Conservation (phyloP, 1,284 basidiomycete species). For the Pascua sp. region DNA sequence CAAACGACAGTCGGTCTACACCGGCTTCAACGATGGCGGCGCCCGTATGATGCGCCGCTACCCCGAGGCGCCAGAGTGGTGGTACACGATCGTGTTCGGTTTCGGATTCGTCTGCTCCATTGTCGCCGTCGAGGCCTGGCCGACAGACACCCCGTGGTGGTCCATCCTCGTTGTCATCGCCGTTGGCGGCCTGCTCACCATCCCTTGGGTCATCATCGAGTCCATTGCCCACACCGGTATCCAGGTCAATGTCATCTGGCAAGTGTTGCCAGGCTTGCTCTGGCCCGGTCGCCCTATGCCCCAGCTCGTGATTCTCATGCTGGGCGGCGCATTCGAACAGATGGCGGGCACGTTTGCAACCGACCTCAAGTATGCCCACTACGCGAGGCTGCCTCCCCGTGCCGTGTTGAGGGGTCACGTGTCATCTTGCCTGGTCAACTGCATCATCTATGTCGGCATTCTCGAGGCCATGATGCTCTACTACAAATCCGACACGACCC, state of each 20-base stretch:
- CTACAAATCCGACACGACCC: slow-evolving; percentile 2
- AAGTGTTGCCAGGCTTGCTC: slow-evolving; percentile 7
- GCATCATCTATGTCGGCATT: slow-evolving; percentile 8
- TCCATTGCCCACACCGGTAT: slow-evolving; percentile 7
- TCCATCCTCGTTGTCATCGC: slow-evolving; percentile 6
- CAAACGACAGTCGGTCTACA: too few relatives aligned
- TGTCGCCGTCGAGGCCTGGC: neutral
- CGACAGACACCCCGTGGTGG: slow-evolving; percentile 14
- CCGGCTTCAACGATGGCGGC: slow-evolving; percentile 64
- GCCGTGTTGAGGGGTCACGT: slow-evolving; percentile 66
- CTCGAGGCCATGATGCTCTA: slow-evolving; percentile 7
- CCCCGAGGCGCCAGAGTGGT: slow-evolving; percentile 58
- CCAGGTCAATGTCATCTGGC: slow-evolving; percentile 1
- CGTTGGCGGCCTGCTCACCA: slow-evolving; percentile 2
- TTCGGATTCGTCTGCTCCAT: slow-evolving; percentile 38
- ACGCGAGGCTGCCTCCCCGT: slow-evolving; percentile 37
- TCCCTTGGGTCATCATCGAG: slow-evolving; percentile 5
- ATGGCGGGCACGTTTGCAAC: slow-evolving; percentile 52
- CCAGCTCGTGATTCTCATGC: slow-evolving; percentile 6
- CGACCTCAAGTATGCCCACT: slow-evolving; percentile 58
- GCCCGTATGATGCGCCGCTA: slow-evolving; percentile 6
- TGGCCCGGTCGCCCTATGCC: slow-evolving; percentile 8
- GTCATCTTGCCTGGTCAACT: slow-evolving; percentile 51
- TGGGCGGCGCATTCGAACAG: slow-evolving; percentile 9
- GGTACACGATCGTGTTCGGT: slow-evolving; percentile 63